Base-by-base conservation (phyloP, 164 flowering plant species). In the Berberis thunbergii region DNA sequence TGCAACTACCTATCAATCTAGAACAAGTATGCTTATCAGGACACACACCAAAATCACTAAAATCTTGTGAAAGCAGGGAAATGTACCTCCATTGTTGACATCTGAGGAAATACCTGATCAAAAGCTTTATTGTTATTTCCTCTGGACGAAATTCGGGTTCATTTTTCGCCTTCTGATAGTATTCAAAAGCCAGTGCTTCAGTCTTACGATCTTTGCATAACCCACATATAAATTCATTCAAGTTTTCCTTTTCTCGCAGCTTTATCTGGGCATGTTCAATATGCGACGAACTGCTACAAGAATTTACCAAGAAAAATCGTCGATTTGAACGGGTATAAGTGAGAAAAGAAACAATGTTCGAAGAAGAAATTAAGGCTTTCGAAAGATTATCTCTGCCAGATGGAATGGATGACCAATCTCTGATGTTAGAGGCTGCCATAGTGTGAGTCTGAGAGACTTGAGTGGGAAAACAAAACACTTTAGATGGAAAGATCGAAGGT, bases 31-130 rank as follows among this genome's bases (percentile, higher is more conserved):
- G 13, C 11, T 57, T 12, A 75, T 81, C 89, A 41, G 94, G 96
- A 49, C 79, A 76, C 12, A 79, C 82, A 9, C 68, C 10, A 10
- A 69, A 83, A 57, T 9, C 52, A 67, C 45, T 72, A 61, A 84
- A 73, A 81, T 88, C 97, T 50, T 76, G 67, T 46, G 60, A 67
- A 41, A 87, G 59, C 7, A 57, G 59, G 0, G 63, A 45, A 53
- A 88, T 66, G 9, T 52, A 72, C 63, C 63, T 76, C 97, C 97
- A 91, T 52, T 77, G 80, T 72, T 78, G 77, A 2, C 74, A 70
- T 26, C 69, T 75, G 6, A 81, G 54, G 72, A 86, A 75, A 53
- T 78, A 84, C 84, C 84, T 81, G 76, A 77, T 62, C 26, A 88
- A 59, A 61, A 68, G 79, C 74, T 80, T 78, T 12, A 81, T 26